These are phyloP conservation scores for Berberis thunbergii DNA, from an alignment of 164 flowering plant genomes.

Conservation along the genomic window DNA sequence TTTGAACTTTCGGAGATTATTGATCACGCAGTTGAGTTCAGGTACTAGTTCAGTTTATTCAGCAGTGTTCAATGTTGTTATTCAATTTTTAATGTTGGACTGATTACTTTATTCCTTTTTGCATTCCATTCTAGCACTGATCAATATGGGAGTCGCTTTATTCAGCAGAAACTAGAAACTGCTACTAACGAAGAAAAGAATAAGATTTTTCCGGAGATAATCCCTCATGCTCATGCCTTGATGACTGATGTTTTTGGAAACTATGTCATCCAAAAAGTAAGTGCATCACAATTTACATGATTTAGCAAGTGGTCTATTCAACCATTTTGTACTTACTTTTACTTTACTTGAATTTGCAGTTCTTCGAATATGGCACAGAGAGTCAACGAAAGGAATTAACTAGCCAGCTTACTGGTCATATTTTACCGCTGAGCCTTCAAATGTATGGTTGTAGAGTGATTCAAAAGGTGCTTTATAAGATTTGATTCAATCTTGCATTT, in stretches of 20 bases:
- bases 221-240: slow-evolving; percentile 29
- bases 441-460: slow-evolving; percentile 97
- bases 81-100: background rate
- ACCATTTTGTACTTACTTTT: background rate
- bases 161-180: slow-evolving; percentile 39
- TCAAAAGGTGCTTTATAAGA: slow-evolving; percentile 56
- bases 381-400: slow-evolving; percentile 72
- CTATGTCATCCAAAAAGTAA: slow-evolving; percentile 88
- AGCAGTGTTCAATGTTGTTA: slow-evolving; percentile 6
- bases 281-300: slow-evolving; percentile 1
- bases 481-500: background rate
- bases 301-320: slow-evolving; percentile 1
- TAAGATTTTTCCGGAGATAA: slow-evolving; percentile 27
- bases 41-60: slow-evolving; percentile 30
- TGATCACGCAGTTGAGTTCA: slow-evolving; percentile 83
- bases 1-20: slow-evolving; percentile 76
- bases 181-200: slow-evolving; percentile 31
- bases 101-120: slow-evolving; percentile 6
- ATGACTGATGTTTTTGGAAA: slow-evolving; percentile 45
- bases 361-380: slow-evolving; percentile 83
- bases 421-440: slow-evolving; percentile 84
- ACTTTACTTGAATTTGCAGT: slow-evolving; percentile 34
- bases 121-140: slow-evolving; percentile 46
- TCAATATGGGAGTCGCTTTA: slow-evolving; percentile 81
- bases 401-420: slow-evolving; percentile 68